A percentile compares a stretch with the other conserved stretches of the same genome.
These are phyloP conservation scores for Apiotrichum sp. DNA, from an alignment of 1,284 basidiomycete genomes.

Conservation along the genomic window DNA sequence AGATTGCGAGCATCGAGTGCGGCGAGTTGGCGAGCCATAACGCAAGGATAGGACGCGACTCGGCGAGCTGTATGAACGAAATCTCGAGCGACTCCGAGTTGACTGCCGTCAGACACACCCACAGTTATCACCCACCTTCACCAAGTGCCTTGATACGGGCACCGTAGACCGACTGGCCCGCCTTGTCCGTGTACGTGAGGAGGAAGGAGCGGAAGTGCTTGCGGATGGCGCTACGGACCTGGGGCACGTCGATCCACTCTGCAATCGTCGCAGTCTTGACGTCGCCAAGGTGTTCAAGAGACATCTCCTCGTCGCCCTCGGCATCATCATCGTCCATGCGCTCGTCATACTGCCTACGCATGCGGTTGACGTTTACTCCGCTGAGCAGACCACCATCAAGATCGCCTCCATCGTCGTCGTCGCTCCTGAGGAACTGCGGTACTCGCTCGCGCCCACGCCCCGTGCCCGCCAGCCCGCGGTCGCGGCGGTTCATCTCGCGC, in stretches of 20 bases:
- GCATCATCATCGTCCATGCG: conserved; percentile 75
- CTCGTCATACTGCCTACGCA: conserved; percentile 82
- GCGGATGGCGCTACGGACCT: conserved; percentile 81
- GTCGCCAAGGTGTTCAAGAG: conserved; percentile 91
- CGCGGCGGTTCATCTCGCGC: conserved; percentile 77
- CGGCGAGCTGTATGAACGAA: conserved; percentile 84
- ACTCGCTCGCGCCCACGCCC: conserved; percentile 70
- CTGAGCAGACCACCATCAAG: conserved; percentile 53
- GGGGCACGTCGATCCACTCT: conserved; percentile 92
- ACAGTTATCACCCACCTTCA: conserved; percentile 58
- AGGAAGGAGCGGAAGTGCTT: conserved; percentile 93
- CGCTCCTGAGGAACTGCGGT: conserved; percentile 75
- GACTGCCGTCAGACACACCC: conserved; percentile 45
- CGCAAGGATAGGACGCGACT: conserved; percentile 87
- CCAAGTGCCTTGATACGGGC: conserved; percentile 87
- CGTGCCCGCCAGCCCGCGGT: conserved; percentile 65
- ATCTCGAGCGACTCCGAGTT: conserved; percentile 97
- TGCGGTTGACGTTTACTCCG: conserved; percentile 64
- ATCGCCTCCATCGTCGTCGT: conserved; percentile 60
- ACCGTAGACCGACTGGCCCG: conserved; percentile 88
- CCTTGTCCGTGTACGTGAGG: conserved; percentile 89
- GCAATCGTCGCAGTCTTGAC: conserved; percentile 95
- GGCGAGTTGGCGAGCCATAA: conserved; percentile 97
- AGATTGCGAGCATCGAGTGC: conserved; percentile 82
- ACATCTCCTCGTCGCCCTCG: conserved; percentile 83